Evolutionary conservation across 768 basidiomycete genomes (phyloP).

Genomic region (Lentinula aciculospora): DNA sequence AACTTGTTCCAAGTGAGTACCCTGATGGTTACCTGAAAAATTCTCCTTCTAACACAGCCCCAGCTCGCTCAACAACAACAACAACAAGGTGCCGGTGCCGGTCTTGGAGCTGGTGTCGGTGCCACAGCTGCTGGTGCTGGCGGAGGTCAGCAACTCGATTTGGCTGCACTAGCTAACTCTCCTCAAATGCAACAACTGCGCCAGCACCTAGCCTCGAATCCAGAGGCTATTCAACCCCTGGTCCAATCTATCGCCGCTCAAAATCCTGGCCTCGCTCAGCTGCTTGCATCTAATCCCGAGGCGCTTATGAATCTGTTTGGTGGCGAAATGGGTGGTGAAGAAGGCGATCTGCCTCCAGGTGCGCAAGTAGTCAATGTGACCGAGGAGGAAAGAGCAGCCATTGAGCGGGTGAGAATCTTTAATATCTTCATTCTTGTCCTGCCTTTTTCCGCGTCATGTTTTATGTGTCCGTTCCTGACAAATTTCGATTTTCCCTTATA

Average conservation of each 20-base stretch:
- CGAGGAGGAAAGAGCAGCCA: conserved; percentile 82
- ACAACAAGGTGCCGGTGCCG: conserved; percentile 23
- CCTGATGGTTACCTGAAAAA: background rate
- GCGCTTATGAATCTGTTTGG: conserved; percentile 60
- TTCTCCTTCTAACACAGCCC: background rate
- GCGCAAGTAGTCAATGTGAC: conserved; percentile 73
- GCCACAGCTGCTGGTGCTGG: conserved; percentile 24
- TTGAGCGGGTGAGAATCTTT: conserved; percentile 66
- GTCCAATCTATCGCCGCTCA: conserved; percentile 73
- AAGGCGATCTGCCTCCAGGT: conserved; percentile 40
- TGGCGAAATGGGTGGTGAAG: conserved; percentile 32
- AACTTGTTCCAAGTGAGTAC: conserved; percentile 78
- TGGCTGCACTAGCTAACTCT: conserved; percentile 51
- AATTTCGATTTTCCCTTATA: conserved; percentile 24
- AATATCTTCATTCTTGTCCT: too few relatives aligned
- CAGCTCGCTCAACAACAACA: conserved; percentile 60
- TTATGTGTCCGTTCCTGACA: background rate
- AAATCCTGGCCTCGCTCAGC: conserved; percentile 73
- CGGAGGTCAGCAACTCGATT: conserved; percentile 29
- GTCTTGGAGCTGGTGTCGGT: conserved; percentile 21
- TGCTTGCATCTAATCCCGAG: conserved; percentile 69
- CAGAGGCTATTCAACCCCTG: conserved; percentile 68
- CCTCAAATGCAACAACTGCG: conserved; percentile 72
- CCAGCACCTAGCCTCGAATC: conserved; percentile 69
- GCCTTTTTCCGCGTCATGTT: background rate